Evolutionary conservation across 148 eudicot genomes (phyloP).

Genomic region (Rhododendron williamsianum): DNA sequence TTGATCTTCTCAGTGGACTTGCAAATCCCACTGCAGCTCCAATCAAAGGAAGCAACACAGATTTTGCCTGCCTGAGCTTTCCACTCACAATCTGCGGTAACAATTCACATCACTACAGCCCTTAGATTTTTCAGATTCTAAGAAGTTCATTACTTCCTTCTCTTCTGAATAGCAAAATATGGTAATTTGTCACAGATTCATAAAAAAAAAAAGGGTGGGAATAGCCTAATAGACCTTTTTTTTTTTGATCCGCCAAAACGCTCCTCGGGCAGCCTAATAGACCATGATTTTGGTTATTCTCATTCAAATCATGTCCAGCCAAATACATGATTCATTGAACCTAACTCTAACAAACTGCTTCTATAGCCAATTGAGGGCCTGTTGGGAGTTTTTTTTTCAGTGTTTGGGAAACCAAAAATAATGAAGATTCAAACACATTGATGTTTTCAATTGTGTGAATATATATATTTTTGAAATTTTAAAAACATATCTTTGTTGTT

Average conservation of each 20-base stretch:
- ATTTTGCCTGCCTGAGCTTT: slow-evolving; percentile 82
- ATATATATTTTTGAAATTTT: neutral
- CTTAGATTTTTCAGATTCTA: neutral
- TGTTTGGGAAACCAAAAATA: neutral
- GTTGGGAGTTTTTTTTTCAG: neutral
- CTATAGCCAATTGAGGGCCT: neutral
- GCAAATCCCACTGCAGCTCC: slow-evolving; percentile 89
- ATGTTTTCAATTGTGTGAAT: neutral
- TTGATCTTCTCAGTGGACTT: slow-evolving; percentile 64
- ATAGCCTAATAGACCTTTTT: neutral
- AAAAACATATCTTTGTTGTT: neutral
- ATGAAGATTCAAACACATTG: neutral
- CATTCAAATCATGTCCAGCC: neutral
- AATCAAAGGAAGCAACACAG: slow-evolving; percentile 83
- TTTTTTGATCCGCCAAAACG: no score
- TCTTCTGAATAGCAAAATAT: neutral
- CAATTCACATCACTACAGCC: neutral
- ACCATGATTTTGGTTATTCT: neutral
- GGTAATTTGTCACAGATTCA: neutral
- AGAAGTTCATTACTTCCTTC: neutral
- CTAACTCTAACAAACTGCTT: neutral
- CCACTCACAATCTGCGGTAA: slow-evolving; percentile 76
- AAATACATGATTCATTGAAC: neutral
- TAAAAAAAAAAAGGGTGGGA: neutral
- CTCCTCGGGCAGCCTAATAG: neutral